Evolutionary conservation across 441 rosid species (phyloP), one percentile per base, ranked within the genome.

Genomic region (Cnidoscolus chayamansa): DNA sequence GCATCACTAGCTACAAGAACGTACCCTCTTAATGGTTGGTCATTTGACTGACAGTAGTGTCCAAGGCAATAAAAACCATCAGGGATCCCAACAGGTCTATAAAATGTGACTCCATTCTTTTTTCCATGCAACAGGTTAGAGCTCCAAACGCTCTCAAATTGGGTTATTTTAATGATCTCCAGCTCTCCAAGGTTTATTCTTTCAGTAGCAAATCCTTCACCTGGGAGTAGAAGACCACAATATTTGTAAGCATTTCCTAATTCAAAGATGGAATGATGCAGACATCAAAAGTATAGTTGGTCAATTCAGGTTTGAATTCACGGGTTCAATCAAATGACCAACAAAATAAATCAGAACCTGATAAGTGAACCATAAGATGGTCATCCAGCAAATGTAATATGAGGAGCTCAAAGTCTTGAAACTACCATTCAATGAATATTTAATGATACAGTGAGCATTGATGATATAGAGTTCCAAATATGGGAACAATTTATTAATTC

Each of bases 31-130:
- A 89, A 84, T 55, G 89, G 87, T 67, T 65, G 82, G 77, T 83
- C 81, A 72, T 85, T 86, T 43, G 87, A 78, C 64, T 91, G 97
- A 78, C 97, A 94, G 58, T 81, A 90, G 77, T 90, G 81, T 67
- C 97, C 97, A 72, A 94, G 90, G 80, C 87, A 72, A 62, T 80
- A 20, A 61, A 80, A 80, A 30, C 88, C 89, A 73, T 87, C 80
- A 0, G 97, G 97, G 70, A 88, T 84, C 17, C 85, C 89, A 20
- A 79, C 78, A 20, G 96, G 96, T 79, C 81, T 86, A 68, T 87
- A 93, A 77, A 91, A 91, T 2, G 84, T 51, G 47, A 84, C 81
- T 51, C 84, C 73, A 61, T 76, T 85, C 59, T 65, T 70, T 68
- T 80, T 82, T 72, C 81, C 83, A 7, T 70, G 80, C 13, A 75